Percentiles rank a stretch among this genome's conserved stretches.
These are phyloP conservation scores for Viridothelium virens DNA, from an alignment of 495 filamentous ascomycete species.

Conservation along the genomic window DNA sequence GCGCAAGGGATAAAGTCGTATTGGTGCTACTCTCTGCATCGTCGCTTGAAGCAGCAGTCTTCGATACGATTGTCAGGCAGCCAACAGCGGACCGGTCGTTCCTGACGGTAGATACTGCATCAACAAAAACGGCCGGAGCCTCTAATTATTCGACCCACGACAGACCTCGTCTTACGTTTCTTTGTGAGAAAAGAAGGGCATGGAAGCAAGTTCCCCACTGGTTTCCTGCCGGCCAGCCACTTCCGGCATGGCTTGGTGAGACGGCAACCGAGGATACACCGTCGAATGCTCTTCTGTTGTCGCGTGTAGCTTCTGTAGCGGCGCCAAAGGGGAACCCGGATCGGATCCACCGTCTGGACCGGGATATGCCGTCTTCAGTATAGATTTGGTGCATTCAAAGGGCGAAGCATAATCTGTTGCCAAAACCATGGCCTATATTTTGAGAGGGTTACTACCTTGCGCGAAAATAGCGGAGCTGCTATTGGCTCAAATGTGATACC, in stretches of 20 bases:
- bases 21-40: too few relatives aligned
- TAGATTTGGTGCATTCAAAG: background rate
- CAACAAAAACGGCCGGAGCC: too few relatives aligned
- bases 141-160: too few relatives aligned
- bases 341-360: background rate
- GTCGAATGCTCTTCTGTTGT: background rate
- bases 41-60: too few relatives aligned
- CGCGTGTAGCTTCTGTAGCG: background rate
- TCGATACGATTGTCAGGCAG: too few relatives aligned
- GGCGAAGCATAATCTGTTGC: slow-evolving; percentile 2
- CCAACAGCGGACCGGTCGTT: too few relatives aligned
- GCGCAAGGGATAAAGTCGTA: too few relatives aligned
- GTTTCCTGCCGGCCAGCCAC: background rate
- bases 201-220: background rate
- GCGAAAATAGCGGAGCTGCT: slow-evolving; percentile 1
- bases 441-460: background rate
- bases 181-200: background rate
- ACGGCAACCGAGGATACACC: background rate
- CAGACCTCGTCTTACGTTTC: background rate
- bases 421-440: background rate
- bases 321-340: background rate
- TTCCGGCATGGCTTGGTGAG: background rate
- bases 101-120: too few relatives aligned
- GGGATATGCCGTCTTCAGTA: background rate
- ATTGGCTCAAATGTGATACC: background rate